Percentiles rank a stretch among this genome's conserved stretches.
Evolutionary conservation across 176 grass and related monocot species (phyloP).

Genomic region (Rhipidocladum racemiflorum): DNA sequence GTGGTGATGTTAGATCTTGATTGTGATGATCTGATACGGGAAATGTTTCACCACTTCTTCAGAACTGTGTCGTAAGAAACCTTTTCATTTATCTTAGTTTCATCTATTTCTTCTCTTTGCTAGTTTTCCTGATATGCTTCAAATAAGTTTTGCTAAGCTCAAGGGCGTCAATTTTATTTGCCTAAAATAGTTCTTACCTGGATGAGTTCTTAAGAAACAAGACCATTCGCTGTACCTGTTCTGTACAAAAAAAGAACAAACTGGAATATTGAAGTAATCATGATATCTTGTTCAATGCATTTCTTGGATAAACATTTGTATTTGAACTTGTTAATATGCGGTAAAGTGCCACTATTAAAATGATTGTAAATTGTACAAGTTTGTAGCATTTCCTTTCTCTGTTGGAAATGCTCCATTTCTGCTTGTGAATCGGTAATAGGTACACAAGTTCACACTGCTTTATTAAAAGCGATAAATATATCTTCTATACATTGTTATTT

Average conservation of each 20-base stretch:
- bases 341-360: conserved; percentile 8
- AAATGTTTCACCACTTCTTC: conserved; percentile 85
- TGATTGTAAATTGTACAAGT: background rate
- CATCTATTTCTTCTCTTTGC: conserved; percentile 2
- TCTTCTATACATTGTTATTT: background rate
- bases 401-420: conserved; percentile 9
- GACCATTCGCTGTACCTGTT: background rate
- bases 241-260: background rate
- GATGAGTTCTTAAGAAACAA: background rate
- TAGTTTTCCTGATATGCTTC: conserved; percentile 4
- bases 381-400: background rate
- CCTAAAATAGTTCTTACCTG: background rate
- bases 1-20: conserved; percentile 98
- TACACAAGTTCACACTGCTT: background rate
- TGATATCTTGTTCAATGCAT: background rate
- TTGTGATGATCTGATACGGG: conserved; percentile 69
- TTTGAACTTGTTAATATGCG: background rate
- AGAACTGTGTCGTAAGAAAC: conserved; percentile 63
- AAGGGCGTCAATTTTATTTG: background rate
- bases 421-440: background rate
- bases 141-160: conserved; percentile 1
- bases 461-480: background rate
- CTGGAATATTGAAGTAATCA: background rate
- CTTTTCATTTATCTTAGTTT: background rate
- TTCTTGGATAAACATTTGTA: background rate